These are phyloP conservation scores for Pulchroboletus neoregius DNA, from an alignment of 1,284 basidiomycete genomes.

Conservation along the genomic window DNA sequence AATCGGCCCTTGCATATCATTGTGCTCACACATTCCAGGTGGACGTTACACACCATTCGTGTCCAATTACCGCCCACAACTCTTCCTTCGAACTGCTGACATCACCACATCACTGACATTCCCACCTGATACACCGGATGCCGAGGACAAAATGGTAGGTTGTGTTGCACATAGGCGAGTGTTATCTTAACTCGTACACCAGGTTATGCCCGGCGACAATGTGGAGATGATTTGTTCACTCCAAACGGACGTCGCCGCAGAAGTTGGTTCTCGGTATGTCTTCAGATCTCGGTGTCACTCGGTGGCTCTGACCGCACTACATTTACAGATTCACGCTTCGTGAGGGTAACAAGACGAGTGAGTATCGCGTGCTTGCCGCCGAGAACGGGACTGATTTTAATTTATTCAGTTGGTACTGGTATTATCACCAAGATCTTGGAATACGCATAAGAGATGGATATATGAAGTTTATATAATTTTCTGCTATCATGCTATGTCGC, in stretches of 20 bases:
- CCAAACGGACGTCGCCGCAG: slow-evolving; percentile 86
- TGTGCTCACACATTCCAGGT: slow-evolving; percentile 34
- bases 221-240: slow-evolving; percentile 90
- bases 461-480: slow-evolving; percentile 15
- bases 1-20: background rate
- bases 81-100: slow-evolving; percentile 96
- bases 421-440: slow-evolving; percentile 82
- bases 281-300: background rate
- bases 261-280: slow-evolving; percentile 79
- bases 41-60: slow-evolving; percentile 98
- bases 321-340: slow-evolving; percentile 83
- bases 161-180: background rate
- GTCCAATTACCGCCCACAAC: slow-evolving; percentile 93
- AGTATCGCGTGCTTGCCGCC: slow-evolving; percentile 32
- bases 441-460: slow-evolving; percentile 24
- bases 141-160: slow-evolving; percentile 77
- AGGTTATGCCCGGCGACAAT: slow-evolving; percentile 99
- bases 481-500: slow-evolving; percentile 27
- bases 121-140: slow-evolving; percentile 77
- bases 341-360: slow-evolving; percentile 92
- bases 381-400: slow-evolving; percentile 7
- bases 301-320: slow-evolving; percentile 1
- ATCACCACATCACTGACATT: slow-evolving; percentile 86
- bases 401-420: slow-evolving; percentile 76
- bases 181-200: slow-evolving; percentile 13